These are phyloP conservation scores for Lycium ferocissimum DNA, from an alignment of 257 asterid genomes.

Conservation along the genomic window DNA sequence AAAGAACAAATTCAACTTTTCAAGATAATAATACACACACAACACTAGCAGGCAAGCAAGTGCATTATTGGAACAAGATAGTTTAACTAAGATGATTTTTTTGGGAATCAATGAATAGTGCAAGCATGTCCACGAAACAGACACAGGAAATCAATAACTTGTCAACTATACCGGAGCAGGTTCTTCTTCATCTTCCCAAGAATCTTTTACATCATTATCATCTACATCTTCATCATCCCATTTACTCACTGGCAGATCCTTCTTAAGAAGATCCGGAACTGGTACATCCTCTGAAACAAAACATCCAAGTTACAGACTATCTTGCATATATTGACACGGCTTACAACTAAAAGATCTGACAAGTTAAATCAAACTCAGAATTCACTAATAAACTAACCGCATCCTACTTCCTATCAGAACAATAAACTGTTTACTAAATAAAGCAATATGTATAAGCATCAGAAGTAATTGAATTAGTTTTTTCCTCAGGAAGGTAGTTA, in stretches of 20 bases:
- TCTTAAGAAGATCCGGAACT: conserved; percentile 62
- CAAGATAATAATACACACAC: not conserved
- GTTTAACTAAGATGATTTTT: not conserved
- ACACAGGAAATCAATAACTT: not conserved
- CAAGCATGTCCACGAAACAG: not conserved
- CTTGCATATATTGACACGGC: not conserved
- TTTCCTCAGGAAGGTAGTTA: not conserved
- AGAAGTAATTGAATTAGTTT: not conserved
- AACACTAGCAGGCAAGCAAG: not conserved
- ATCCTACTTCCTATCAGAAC: too few relatives aligned
- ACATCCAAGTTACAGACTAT: conserved; percentile 22
- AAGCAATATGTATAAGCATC: not conserved
- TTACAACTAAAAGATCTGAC: not conserved
- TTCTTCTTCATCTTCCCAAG: conserved; percentile 98
- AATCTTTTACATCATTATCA: conserved; percentile 74
- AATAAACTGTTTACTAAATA: not conserved
- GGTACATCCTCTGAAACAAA: conserved; percentile 74
- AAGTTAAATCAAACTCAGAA: not conserved
- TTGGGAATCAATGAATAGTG: not conserved
- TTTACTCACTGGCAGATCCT: conserved; percentile 50
- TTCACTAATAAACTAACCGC: not conserved
- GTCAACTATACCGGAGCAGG: conserved; percentile 53
- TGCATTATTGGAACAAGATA: not conserved
- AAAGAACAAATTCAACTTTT: not conserved
- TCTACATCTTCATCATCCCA: conserved; percentile 97